Conservation (phyloP, 2,329 filamentous ascomycete genomes). For the Fonsecaea multimorphosa region DNA sequence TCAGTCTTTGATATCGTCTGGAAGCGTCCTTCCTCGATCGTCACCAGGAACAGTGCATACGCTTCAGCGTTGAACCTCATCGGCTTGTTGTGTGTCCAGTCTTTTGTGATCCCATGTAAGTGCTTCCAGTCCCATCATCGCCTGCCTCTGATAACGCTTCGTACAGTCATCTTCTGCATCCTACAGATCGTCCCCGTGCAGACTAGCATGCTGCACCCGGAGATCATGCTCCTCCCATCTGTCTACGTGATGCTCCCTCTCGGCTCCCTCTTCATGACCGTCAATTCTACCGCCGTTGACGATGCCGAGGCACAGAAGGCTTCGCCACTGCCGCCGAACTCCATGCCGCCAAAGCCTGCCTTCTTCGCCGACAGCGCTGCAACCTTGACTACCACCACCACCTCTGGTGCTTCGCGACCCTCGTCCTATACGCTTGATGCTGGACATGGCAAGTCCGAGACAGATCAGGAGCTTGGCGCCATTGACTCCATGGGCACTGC, state of each 20-base stretch:
- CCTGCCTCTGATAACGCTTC: background rate
- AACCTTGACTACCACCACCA: constrained; percentile 11
- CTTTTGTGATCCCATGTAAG: constrained; percentile 35
- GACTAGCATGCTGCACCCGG: constrained; percentile 17
- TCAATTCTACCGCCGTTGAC: constrained; percentile 17
- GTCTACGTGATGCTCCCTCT: constrained; percentile 34
- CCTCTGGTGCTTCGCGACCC: constrained; percentile 10
- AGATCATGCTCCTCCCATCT: constrained; percentile 30
- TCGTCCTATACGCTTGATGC: constrained; percentile 4
- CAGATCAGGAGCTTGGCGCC: constrained; percentile 22
- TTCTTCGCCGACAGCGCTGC: constrained; percentile 5
- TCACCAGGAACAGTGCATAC: constrained; percentile 26
- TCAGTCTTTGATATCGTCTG: constrained; percentile 32
- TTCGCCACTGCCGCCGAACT: background rate
- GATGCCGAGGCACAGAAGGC: background rate
- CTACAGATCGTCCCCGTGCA: constrained; percentile 22
- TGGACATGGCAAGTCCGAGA: background rate
- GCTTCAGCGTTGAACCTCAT: constrained; percentile 35
- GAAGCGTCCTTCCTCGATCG: constrained; percentile 26
- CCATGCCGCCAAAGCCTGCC: background rate
- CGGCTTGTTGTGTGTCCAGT: constrained; percentile 32
- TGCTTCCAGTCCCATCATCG: background rate
- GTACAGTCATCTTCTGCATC: constrained; percentile 35
- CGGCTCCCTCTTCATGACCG: constrained; percentile 35
- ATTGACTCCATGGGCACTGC: constrained; percentile 24